These are phyloP conservation scores for Crithidia sp. DNA, from an alignment of 208 protist genomes.

Conservation along the genomic window DNA sequence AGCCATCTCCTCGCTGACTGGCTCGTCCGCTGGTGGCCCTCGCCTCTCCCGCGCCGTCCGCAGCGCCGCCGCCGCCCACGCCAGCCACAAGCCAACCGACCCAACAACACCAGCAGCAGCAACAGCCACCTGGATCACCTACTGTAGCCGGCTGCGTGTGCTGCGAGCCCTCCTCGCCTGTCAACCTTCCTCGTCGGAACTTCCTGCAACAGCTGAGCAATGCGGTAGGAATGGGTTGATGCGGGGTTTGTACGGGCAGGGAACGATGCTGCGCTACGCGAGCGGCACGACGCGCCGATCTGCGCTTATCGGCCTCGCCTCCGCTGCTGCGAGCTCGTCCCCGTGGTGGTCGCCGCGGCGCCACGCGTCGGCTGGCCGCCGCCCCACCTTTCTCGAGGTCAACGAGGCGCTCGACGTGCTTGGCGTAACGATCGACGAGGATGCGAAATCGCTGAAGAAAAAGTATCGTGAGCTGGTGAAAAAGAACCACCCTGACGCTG, in stretches of 20 bases:
- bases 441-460: conserved; percentile 54
- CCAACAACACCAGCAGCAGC: too few species aligned
- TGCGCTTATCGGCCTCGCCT: too few species aligned
- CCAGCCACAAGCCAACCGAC: too few species aligned
- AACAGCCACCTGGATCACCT: background rate
- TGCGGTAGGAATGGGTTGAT: too few species aligned
- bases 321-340: background rate
- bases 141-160: background rate
- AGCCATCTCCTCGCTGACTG: background rate
- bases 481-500: conserved; percentile 82
- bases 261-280: too few species aligned
- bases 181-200: background rate
- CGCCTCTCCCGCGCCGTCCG: background rate
- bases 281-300: background rate
- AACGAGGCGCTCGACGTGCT: conserved; percentile 56
- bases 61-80: background rate
- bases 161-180: background rate
- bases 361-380: conserved; percentile 29
- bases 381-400: conserved; percentile 63
- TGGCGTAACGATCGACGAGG: conserved; percentile 45
- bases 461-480: conserved; percentile 73
- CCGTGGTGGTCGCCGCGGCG: conserved; percentile 27
- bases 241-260: too few species aligned
- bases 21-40: background rate
- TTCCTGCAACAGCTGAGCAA: too few species aligned